A percentile compares a stretch with the other conserved stretches of the same genome.
Evolutionary conservation across 2,329 filamentous ascomycete genomes (phyloP).

Genomic region (Penicillium expansum): DNA sequence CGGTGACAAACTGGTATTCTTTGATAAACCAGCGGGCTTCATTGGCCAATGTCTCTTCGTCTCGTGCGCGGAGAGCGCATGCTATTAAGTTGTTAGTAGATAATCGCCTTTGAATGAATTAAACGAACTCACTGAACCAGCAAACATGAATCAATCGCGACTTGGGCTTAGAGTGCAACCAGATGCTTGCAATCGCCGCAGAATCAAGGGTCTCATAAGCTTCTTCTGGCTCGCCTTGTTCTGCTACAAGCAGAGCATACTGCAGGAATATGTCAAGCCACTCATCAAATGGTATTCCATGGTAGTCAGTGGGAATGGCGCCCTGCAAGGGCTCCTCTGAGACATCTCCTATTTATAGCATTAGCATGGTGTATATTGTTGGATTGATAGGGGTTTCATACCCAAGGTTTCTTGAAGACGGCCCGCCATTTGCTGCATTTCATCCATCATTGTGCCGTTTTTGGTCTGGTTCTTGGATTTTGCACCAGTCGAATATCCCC

Average conservation of each 20-base stretch:
- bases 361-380: slow-evolving; percentile 13
- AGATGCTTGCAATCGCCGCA: slow-evolving; percentile 77
- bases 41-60: slow-evolving; percentile 71
- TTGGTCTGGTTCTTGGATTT: slow-evolving; percentile 39
- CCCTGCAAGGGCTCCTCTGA: slow-evolving; percentile 29
- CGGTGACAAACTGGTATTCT: slow-evolving; percentile 73
- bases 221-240: slow-evolving; percentile 63
- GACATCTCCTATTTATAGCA: slow-evolving; percentile 17
- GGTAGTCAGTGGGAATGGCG: slow-evolving; percentile 57
- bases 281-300: slow-evolving; percentile 73
- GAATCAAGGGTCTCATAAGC: slow-evolving; percentile 78
- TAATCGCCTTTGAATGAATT: background rate
- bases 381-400: slow-evolving; percentile 14
- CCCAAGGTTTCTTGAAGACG: slow-evolving; percentile 45
- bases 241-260: slow-evolving; percentile 75
- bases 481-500: slow-evolving; percentile 47
- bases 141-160: slow-evolving; percentile 72
- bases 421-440: slow-evolving; percentile 45
- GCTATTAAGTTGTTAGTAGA: slow-evolving; percentile 47
- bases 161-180: slow-evolving; percentile 66
- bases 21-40: slow-evolving; percentile 81
- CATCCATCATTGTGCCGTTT: slow-evolving; percentile 39
- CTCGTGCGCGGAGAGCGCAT: slow-evolving; percentile 77
- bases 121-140: slow-evolving; percentile 62
- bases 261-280: slow-evolving; percentile 92